Base-by-base conservation (phyloP, 768 basidiomycete genomes). In the Pisolithus marmoratus region DNA sequence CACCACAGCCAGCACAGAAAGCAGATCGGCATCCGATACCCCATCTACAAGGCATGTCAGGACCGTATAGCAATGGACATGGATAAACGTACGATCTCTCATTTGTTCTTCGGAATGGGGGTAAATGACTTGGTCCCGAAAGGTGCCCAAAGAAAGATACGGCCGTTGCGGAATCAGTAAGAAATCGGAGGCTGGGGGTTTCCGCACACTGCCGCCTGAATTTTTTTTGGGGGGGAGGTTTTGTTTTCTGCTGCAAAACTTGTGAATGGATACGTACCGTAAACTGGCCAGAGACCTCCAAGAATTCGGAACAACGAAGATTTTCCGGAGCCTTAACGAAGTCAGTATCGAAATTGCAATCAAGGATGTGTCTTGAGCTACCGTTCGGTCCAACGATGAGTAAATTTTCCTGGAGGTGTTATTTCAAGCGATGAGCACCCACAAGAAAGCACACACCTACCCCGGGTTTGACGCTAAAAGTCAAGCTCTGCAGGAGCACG, bases 121-220 rank as follows among this genome's bases (percentile, higher is more conserved):
- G 66, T 99, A 99, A 46, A 92, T 96, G 58, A 99, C 81, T 68
- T 99, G 95, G 64, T 99, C 95, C 14, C 95, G 83, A 2, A 99
- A 79, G 0, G 93, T 98, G 5, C 95, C 95, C 19, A 90, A 75
- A 1, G 87, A 90, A n/a, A 97, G 78, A 67, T 97, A 98, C 2
- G 95, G 95, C 34, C 95, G 78, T 67, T 99, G 95, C 20, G 95
- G 95, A 53, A 99, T 95, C 53, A 97, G 76, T 40, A 94, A 91
- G 65, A 99, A 98, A 52, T 94, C 81, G 5, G 81, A 79, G 5
- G 91, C 85, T 7, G 87, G 80, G 0, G 95, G 95, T 68, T 97
- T 96, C 58, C 85, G 82, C 15, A 99, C 93, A 27, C 81, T 74
- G 4, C 95, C 95, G 8, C 81, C 66, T 67, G 48, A 12, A 43